A percentile compares a stretch with the other conserved stretches of the same genome.
Conservation (phyloP, 768 basidiomycete genomes). For the Mycena kentingensis region DNA sequence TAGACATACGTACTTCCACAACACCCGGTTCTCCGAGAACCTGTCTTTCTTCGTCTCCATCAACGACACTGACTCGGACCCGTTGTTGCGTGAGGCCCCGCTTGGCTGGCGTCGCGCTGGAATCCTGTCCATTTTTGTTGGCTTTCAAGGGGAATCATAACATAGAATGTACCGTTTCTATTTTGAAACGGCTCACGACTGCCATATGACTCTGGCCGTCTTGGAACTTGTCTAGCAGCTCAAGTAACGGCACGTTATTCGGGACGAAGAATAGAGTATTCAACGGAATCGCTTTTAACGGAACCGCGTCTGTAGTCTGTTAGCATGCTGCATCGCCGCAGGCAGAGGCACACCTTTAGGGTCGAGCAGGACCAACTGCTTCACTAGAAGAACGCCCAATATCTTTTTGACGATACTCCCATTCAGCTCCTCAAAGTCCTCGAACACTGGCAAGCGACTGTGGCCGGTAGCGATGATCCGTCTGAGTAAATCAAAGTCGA, state of each 20-base stretch:
- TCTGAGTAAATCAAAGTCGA: conserved; percentile 76
- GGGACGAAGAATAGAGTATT: conserved; percentile 88
- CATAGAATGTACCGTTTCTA: conserved; percentile 47
- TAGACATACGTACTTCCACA: conserved; percentile 54
- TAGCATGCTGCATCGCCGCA: background rate
- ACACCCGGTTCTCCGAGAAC: conserved; percentile 74
- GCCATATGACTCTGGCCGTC: conserved; percentile 92
- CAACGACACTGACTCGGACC: conserved; percentile 72
- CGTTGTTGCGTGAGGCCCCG: conserved; percentile 76
- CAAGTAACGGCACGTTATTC: conserved; percentile 80
- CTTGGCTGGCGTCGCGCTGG: conserved; percentile 81
- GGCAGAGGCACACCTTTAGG: conserved; percentile 59
- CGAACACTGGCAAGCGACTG: conserved; percentile 81
- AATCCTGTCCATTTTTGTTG: conserved; percentile 44
- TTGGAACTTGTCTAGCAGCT: conserved; percentile 86
- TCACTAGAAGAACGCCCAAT: conserved; percentile 83
- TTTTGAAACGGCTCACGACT: conserved; percentile 77
- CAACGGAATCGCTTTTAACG: conserved; percentile 78
- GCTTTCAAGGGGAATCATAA: background rate
- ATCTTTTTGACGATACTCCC: conserved; percentile 73
- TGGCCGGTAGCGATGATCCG: conserved; percentile 78
- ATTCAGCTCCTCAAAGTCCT: conserved; percentile 67
- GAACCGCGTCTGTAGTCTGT: conserved; percentile 69
- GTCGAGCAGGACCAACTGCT: conserved; percentile 86
- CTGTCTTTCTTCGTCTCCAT: conserved; percentile 32